These are phyloP conservation scores for Inonotus hispidus DNA, from an alignment of 1,284 basidiomycete species.

Conservation along the genomic window DNA sequence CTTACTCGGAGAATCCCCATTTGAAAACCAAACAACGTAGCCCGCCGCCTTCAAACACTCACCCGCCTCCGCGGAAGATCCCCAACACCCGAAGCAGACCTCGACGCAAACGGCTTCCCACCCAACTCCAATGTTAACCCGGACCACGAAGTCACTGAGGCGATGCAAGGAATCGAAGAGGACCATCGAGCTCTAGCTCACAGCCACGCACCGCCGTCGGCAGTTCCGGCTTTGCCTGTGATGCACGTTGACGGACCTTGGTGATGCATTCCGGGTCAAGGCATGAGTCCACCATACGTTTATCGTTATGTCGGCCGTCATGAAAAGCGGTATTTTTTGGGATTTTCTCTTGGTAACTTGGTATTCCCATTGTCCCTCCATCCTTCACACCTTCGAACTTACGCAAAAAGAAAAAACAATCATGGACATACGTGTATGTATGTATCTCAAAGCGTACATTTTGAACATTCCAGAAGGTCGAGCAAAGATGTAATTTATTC, in stretches of 20 bases:
- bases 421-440: not conserved
- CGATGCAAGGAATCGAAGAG: not conserved
- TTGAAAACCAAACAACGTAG: conserved; percentile 29
- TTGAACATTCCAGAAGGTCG: conserved; percentile 1
- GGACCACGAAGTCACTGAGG: not conserved
- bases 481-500: conserved; percentile 13
- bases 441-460: not conserved
- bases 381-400: not conserved
- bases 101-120: not conserved
- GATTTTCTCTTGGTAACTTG: not conserved
- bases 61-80: conserved; percentile 38
- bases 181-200: not conserved
- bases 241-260: conserved; percentile 13
- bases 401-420: not conserved
- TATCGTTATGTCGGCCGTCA: not conserved
- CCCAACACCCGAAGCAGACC: conserved; percentile 30
- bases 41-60: conserved; percentile 44
- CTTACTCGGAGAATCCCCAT: not conserved
- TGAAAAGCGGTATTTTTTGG: not conserved
- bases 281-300: not conserved
- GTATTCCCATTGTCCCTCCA: not conserved
- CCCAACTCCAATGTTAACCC: not conserved
- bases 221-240: conserved; percentile 1
- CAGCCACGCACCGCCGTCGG: not conserved
- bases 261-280: not conserved